Evolutionary conservation across 2,329 filamentous ascomycete species (phyloP).

Genomic region (Fusarium sp.): DNA sequence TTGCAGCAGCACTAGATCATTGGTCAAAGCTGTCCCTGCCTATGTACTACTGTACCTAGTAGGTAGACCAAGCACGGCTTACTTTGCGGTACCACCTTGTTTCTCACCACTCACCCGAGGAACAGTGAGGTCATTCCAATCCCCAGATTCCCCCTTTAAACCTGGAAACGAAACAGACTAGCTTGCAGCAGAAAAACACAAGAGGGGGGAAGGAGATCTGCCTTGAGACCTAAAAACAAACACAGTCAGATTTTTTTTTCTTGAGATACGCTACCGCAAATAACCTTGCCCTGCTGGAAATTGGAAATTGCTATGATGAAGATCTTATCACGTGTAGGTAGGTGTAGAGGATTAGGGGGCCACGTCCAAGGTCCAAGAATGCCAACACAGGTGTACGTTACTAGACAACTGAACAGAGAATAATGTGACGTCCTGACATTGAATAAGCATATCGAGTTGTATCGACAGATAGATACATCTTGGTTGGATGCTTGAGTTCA

Average conservation of each 20-base stretch:
- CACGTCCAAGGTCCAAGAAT: constrained; percentile 25
- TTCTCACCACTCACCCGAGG: constrained; percentile 23
- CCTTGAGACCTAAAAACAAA: constrained; percentile 12
- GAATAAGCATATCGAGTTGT: neutral
- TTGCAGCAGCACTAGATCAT: constrained; percentile 9
- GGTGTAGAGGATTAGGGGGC: constrained; percentile 41
- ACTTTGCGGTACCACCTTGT: constrained; percentile 17
- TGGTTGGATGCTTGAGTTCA: neutral
- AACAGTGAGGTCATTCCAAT: constrained; percentile 39
- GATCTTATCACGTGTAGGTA: constrained; percentile 48
- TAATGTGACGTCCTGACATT: neutral
- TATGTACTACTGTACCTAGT: too few relatives aligned
- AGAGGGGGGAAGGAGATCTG: constrained; percentile 7
- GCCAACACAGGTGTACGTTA: constrained; percentile 18
- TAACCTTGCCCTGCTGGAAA: constrained; percentile 40
- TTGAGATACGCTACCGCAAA: constrained; percentile 20
- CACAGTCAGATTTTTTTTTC: constrained; percentile 20
- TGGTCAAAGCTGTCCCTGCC: constrained; percentile 37
- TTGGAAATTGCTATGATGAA: constrained; percentile 47
- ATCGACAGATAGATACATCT: too few relatives aligned
- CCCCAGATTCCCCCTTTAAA: constrained; percentile 34
- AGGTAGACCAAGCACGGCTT: constrained; percentile 17
- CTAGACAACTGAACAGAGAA: constrained; percentile 14
- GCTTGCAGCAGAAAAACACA: neutral
- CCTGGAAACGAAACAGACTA: constrained; percentile 16